Percentiles rank a stretch among this genome's conserved stretches.
Conservation (phyloP, 1,139 yeast genomes). For the Candida buenavistaensis region DNA sequence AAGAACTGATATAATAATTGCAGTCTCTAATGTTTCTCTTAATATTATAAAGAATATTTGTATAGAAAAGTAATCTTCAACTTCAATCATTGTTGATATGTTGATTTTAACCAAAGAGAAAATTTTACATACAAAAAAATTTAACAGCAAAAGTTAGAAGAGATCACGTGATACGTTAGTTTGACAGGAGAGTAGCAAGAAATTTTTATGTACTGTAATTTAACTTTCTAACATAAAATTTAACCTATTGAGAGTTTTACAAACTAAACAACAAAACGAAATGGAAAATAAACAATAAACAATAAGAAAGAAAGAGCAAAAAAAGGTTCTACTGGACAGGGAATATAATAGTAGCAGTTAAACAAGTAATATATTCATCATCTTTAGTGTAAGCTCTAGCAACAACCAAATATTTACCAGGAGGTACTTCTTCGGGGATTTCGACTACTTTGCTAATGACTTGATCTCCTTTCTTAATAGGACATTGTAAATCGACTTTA, state of each 20-base stretch:
- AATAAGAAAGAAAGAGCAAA: too few species aligned
- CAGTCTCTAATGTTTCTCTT: constrained; percentile 86
- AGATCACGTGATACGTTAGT: too few species aligned
- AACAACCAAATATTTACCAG: constrained; percentile 81
- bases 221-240: too few species aligned
- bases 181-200: background rate
- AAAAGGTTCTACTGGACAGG: constrained; percentile 24
- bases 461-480: constrained; percentile 69
- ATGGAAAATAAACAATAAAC: background rate
- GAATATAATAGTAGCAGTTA: constrained; percentile 76
- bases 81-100: constrained; percentile 16
- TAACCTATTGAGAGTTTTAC: too few species aligned
- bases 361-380: constrained; percentile 79
- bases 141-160: too few species aligned
- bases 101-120: too few species aligned
- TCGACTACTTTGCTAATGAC: constrained; percentile 68
- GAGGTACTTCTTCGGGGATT: constrained; percentile 92
- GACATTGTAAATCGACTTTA: constrained; percentile 82
- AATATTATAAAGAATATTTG: constrained; percentile 86
- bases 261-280: too few species aligned
- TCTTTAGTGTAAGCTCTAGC: constrained; percentile 89
- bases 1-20: constrained; percentile 80
- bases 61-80: constrained; percentile 60
- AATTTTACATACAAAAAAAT: too few species aligned
- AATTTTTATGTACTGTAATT: too few species aligned